Conservation (phyloP, 2,329 filamentous ascomycete genomes). For the Trichophyton simii region DNA sequence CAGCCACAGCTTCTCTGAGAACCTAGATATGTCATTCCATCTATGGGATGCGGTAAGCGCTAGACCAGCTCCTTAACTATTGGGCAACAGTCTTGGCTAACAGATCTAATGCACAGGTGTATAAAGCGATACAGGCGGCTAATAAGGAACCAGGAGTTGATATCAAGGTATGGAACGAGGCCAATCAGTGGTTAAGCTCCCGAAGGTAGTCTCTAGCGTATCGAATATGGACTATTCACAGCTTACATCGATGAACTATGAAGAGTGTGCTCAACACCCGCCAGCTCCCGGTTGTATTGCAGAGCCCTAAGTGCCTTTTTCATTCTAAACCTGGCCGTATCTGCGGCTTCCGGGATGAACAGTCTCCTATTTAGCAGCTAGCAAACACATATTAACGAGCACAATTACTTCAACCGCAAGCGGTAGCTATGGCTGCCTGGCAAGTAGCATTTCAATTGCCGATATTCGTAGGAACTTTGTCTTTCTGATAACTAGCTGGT, state of each 20-base stretch:
- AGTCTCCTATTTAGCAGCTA: neutral
- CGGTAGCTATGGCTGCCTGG: neutral
- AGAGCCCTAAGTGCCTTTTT: neutral
- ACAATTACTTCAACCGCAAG: neutral
- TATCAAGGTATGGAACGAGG: conserved; percentile 45
- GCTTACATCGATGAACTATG: neutral
- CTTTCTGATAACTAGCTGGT: neutral
- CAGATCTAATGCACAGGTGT: conserved; percentile 34
- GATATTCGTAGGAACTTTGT: neutral
- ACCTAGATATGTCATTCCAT: conserved; percentile 48
- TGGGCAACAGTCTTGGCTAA: neutral
- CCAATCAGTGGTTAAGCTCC: conserved; percentile 45
- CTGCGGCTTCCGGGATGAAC: neutral
- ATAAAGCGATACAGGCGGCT: conserved; percentile 44
- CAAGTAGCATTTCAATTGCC: neutral
- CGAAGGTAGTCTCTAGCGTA: conserved; percentile 20
- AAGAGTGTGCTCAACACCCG: neutral
- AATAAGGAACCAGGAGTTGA: conserved; percentile 39
- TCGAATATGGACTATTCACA: neutral
- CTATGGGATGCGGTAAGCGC: conserved; percentile 52
- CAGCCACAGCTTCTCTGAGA: conserved; percentile 44
- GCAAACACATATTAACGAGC: neutral
- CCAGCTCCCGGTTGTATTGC: neutral
- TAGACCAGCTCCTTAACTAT: neutral
- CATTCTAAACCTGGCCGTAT: neutral